Evolutionary conservation across 495 filamentous ascomycete species (phyloP), one percentile per base, ranked within the genome.

Genomic region (Hypoxylon subgilvum): DNA sequence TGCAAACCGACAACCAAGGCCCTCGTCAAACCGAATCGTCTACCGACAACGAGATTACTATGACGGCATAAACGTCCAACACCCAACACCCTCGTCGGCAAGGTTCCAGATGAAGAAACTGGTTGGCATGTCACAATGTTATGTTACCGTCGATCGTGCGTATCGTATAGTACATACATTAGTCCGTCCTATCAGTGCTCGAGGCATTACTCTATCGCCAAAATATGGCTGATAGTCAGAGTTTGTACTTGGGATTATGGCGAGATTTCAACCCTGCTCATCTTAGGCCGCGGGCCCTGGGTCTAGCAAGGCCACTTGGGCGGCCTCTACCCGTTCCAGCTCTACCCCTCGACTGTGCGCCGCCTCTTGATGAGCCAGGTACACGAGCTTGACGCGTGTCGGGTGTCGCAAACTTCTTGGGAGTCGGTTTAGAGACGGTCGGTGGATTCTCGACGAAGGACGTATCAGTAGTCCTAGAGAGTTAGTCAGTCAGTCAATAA

Each of bases 381-480:
- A 76, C 49, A 47, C 74, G 68, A 14, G 74, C 77, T 43, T 76
- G 74, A 23, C 75, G 75, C 9, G 65, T 40, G 16, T 64, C 78
- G 1, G 86, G 79, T 7, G 82, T 83, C 31, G 82, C 68, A 66
- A 86, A 85, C 59, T 84, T 88, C 55, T 70, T 70, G n/a, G 82
- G 76, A 2, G 85, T 72, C n/a, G 82, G 75, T 70, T 86, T 90
- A 4, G 86, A 85, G 14, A 86, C 85, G 27, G 80, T 84, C 1
- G 89, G 84, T 12, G 92, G 91, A 68, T 96, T 88, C 17, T 96
- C 91, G 18, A 96, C 85, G 65, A 97, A 98, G 9, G 91, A 91
- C 10, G 91, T 96, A 71, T 97, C 94, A 21, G 89, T 96, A 19
- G 93, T 97, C 79, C 91, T 94, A 61, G 5, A 61, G 35, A 47